A percentile compares a stretch with the other conserved stretches of the same genome.
Evolutionary conservation across 192 early-diverging fungal genomes (phyloP).

Genomic region (Rhizophagus sp.): DNA sequence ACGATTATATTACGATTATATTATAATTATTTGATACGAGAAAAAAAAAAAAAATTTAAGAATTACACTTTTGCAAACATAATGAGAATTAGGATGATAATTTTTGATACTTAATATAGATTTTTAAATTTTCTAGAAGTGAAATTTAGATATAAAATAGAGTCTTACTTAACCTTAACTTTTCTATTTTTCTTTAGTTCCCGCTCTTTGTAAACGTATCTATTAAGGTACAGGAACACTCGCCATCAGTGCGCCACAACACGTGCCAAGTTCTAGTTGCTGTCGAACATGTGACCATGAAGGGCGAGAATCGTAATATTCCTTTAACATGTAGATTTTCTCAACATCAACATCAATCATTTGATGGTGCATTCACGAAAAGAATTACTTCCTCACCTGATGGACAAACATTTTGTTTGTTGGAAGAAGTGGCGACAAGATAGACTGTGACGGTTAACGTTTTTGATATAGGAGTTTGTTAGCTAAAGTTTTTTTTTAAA

Average conservation of each 20-base stretch:
- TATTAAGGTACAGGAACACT: constrained; percentile 28
- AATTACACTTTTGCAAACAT: too few species aligned
- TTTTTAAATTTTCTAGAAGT: too few species aligned
- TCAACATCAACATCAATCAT: neutral
- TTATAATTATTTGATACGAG: too few species aligned
- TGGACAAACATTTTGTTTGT: neutral
- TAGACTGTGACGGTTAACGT: too few species aligned
- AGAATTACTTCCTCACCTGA: neutral
- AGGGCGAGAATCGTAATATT: neutral
- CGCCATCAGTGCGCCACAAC: neutral
- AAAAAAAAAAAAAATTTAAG: too few species aligned
- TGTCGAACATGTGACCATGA: constrained; percentile 15
- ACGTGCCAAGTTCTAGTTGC: constrained; percentile 8
- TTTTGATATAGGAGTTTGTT: too few species aligned
- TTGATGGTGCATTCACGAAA: neutral
- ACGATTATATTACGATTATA: neutral
- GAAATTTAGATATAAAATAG: too few species aligned
- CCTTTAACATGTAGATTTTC: neutral
- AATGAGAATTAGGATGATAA: too few species aligned
- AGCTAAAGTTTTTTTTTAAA: too few species aligned
- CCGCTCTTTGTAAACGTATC: constrained; percentile 42
- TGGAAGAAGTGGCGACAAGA: neutral
- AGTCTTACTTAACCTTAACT: neutral
- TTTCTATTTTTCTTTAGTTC: constrained; percentile 20
- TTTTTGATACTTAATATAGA: too few species aligned